Evolutionary conservation across 176 grass and related monocot genomes (phyloP), one percentile per base, ranked within the genome.

Genomic region (Oryza punctata): DNA sequence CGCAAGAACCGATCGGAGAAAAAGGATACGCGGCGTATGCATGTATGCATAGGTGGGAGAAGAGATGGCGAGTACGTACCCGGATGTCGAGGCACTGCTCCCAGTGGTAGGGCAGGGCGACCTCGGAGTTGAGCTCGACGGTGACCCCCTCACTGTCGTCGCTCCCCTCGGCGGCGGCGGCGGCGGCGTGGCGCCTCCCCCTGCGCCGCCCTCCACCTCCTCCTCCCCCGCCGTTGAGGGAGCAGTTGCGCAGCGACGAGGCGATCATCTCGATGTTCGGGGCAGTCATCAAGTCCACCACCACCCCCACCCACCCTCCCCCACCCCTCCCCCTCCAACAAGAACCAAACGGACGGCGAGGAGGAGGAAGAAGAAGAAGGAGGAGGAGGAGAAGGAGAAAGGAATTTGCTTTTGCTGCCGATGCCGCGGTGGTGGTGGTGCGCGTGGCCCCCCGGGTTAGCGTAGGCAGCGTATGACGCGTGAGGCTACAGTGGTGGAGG

Each of bases 21-120:
- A 24, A 24, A 23, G 57, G 57, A 61, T 1, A 21, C 4, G 15
- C 50, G 18, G 50, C 52, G 52, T 12, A 19, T 57, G 33, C 5
- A 19, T 57, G 52, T 4, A 50, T 19, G 8, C 10, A 65, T 5
- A 41, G 7, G 38, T 37, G 47, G 47, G 5, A 47, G 13, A 47
- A 50, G 47, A 50, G 14, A 49, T 16, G 15, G 40, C 10, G 18
- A 1, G 15, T 11, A 83, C 81, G 29, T 95, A 98, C 96, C 89
- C 89, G 89, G 80, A 98, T 90, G 88, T 98, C 96, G 71, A 98
- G 96, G 73, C 96, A 98, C 82, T 98, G 96, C 82, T 98, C 93
- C 96, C 96, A 98, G 75, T 95, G 89, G 91, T 89, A 95, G 54
- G 96, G 96, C 52, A 98, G 89, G n/a, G 96, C 79, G 52, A 91